These are phyloP conservation scores for Hymenoscyphus repandus DNA, from an alignment of 2,329 filamentous ascomycete species.

Conservation along the genomic window DNA sequence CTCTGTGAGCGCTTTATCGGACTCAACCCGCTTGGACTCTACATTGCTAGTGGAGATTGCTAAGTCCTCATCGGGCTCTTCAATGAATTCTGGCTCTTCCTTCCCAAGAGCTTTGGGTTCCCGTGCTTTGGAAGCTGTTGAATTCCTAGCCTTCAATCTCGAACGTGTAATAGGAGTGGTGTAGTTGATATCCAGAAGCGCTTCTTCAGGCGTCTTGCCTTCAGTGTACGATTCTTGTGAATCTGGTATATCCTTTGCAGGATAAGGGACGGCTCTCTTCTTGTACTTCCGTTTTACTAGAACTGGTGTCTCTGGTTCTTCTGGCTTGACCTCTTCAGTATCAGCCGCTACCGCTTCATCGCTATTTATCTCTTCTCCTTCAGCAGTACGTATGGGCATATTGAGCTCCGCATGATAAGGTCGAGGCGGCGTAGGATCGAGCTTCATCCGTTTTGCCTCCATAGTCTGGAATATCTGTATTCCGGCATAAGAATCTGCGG, in stretches of 20 bases:
- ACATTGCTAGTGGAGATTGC: too few species aligned
- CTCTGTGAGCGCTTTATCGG: too few species aligned
- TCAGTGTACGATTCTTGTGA: neutral
- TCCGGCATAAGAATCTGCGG: slow-evolving; percentile 77
- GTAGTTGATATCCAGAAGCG: neutral
- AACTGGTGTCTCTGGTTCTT: neutral
- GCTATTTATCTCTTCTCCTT: slow-evolving; percentile 34
- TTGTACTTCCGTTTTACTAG: slow-evolving; percentile 3
- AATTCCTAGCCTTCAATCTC: too few species aligned
- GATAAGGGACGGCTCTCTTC: neutral
- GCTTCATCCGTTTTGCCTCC: slow-evolving; percentile 58
- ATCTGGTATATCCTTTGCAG: neutral
- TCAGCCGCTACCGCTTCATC: slow-evolving; percentile 20
- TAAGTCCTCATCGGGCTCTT: neutral
- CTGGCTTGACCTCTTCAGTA: slow-evolving; percentile 22
- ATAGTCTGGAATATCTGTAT: slow-evolving; percentile 68
- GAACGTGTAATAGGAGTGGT: neutral
- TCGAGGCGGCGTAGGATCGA: slow-evolving; percentile 66
- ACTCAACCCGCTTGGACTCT: neutral
- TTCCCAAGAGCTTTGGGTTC: neutral
- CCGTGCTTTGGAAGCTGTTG: neutral
- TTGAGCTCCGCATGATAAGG: slow-evolving; percentile 65
- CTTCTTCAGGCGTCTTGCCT: neutral
- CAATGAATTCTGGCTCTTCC: neutral
- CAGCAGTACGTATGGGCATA: slow-evolving; percentile 53